Base-by-base conservation (phyloP, 768 basidiomycete species). In the Trametes gibbosa region DNA sequence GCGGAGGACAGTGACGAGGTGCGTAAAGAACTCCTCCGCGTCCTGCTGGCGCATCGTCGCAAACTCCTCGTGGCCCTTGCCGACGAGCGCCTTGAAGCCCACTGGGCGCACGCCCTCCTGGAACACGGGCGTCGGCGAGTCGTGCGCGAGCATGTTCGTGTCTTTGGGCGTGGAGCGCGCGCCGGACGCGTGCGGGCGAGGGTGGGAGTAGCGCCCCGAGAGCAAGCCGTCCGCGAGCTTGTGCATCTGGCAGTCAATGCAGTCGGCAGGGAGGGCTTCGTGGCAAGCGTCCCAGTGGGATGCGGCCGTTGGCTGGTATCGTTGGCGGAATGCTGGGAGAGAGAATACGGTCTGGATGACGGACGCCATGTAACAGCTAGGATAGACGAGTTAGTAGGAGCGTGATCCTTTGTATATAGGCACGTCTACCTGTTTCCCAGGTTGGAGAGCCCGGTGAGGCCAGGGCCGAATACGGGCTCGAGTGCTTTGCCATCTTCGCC, bases 31-130 rank as follows among this genome's bases (percentile, higher is more conserved):
- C 73, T 98, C 96, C 68, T 96, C 94, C 5, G 95, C 86, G 67
- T 99, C 97, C 69, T 98, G 97, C 72, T 99, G 96, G 52, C 84
- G 81, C 95, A 98, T 98, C 47, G 95, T 98, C 34, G 90, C 79
- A 67, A 98, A 98, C 74, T 98, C 97, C 32, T 83, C 83, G 67
- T 98, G 97, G 1, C 92, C 94, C 64, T 89, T 91, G 2, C 96
- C 96, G 35, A 98, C 84, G 10, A 98, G 81, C 5, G 85, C 76
- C 73, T 98, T 98, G 78, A 98, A 93, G 62, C 84, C 84, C 1
- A 78, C 77, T 0, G 96, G 97, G 42, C 83, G 82, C 41, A 99
- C 71, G 0, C 97, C 97, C 23, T 82, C 84, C 69, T 98, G 96
- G 76, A 92, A 95, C 4, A 82, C 77, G 0, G 84, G 81, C 8